Base-by-base conservation (phyloP, 2,329 filamentous ascomycete species). In the Colletotrichum tropicicola region DNA sequence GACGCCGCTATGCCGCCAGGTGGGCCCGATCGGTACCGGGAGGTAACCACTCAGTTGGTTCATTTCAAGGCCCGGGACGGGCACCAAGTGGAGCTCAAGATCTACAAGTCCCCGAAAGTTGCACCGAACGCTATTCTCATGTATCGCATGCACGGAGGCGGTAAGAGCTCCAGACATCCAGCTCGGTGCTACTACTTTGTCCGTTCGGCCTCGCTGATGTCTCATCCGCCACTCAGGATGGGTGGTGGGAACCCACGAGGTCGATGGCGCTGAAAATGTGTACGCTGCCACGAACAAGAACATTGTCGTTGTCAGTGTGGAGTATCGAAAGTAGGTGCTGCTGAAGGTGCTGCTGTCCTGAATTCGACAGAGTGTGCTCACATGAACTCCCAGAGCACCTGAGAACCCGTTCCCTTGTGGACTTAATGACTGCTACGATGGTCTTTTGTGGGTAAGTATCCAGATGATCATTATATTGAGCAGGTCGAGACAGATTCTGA, bases 111-210 rank as follows among this genome's bases (percentile, higher is more conserved):
- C 13, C 73, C 71, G 21, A 68, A 69, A 21, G 68, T 69, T 3
- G 13, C 9, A 53, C 66, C 1, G 56, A 28, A 54, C 25, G 71
- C 73, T 3, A 59, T 74, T 37, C 59, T 73, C 6, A 68, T 77
- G 57, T 70, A 78, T 59, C 71, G 77, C 28, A 75, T 77, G 68
- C 78, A 79, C 56, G 77, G 77, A 19, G 77, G 77, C 8, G 77
- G 76, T 54, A 43, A 28, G 21, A 28, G 21, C 12, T 35, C 32
- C 5, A 35, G 32, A 35, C 32, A 12, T 13, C 35, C 10, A 17
- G 17, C 6, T 4, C 37, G 15, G 9, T 13, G 6, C 19, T 17
- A 2, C 28, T 15, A n/a, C 6, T 19, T 21, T 17, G 23, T 41
- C 7, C 15, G 5, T 21, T 17, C n/a, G n/a, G n/a, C n/a, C n/a